phyloP scores from a whole-genome alignment of 75 land plant species.

The Azolla pinnata region DNA sequence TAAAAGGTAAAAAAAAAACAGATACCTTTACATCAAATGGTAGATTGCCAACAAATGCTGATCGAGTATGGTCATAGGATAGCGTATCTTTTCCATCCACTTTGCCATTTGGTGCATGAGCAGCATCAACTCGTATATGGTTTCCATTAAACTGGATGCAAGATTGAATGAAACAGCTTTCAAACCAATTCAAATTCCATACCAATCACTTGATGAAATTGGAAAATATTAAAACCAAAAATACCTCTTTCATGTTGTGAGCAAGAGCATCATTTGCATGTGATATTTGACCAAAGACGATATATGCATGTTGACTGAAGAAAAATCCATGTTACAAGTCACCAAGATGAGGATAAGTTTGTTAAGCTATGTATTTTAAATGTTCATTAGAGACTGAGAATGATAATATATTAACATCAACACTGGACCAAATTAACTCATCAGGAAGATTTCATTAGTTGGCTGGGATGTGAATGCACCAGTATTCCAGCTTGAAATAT shows the following conservation, averaged over 20 bases:
- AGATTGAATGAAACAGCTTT: constrained; percentile 1
- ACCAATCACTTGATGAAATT: not conserved
- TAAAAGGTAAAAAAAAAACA: too few species aligned
- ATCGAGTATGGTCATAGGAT: constrained; percentile 65
- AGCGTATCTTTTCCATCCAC: constrained; percentile 39
- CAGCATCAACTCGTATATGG: constrained; percentile 90
- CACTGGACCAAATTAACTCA: too few species aligned
- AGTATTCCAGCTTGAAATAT: too few species aligned
- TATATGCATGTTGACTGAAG: constrained; percentile 79
- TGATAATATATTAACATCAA: too few species aligned
- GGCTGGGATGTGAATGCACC: too few species aligned
- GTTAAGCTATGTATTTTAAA: too few species aligned
- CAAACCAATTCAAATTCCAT: too few species aligned
- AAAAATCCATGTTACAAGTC: not conserved
- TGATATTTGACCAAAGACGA: constrained; percentile 71
- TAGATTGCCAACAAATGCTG: constrained; percentile 93
- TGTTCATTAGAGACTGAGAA: too few species aligned
- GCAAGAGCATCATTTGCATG: constrained; percentile 68
- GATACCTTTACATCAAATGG: constrained; percentile 96
- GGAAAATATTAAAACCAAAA: not conserved
- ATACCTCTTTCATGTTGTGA: constrained; percentile 85
- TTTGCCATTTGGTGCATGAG: constrained; percentile 73
- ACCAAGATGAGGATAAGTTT: too few species aligned
- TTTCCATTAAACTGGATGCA: constrained; percentile 68
- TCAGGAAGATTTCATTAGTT: too few species aligned